Base-by-base conservation (phyloP, 495 filamentous ascomycete genomes). In the Penicillium odoratum region DNA sequence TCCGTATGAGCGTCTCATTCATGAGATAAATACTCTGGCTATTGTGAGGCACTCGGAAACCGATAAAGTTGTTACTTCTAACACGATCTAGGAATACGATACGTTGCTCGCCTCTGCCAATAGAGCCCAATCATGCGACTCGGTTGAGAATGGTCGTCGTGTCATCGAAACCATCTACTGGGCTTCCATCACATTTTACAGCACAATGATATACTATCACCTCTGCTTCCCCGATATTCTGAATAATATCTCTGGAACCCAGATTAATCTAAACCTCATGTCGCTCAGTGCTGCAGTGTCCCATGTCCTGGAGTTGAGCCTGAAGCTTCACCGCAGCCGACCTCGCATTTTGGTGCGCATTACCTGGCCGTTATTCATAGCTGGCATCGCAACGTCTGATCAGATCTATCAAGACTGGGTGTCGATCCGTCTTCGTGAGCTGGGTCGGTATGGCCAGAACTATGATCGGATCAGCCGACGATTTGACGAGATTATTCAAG, bases 401-500 rank as follows among this genome's bases (percentile, higher is more conserved):
- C 59, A 44, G 7, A 69, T 67, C 8, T 68, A 68, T 53, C 68
- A 67, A 49, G 72, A 73, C 57, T 74, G 72, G 72, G 70, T 73
- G 28, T 67, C 68, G 16, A 71, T 71, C 30, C 66, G 65, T 25
- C 45, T 74, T 48, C 60, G 61, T 5, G 68, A 69, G 36, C 58
- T 73, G n/a, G 65, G 72, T 30, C 64, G 59, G 29, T 70, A 68
- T 56, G 69, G 66, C 10, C 60, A 67, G 29, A 67, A 71, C 36
- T 70, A 59, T 53, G 55, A 30, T 7, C 60, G 62, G 13, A 62
- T 65, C 13, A 67, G 66, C 26, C 7, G 33, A 15, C 59, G 65
- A 4, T 73, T 64, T 51, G 71, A 69, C 52, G 65, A 71, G 47
- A 60, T 71, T 28, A 66, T 66, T 29, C 60, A 56, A 44, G 60